Percentiles rank a stretch among this genome's conserved stretches.
phyloP scores from a whole-genome alignment of 441 rosid species.

The Bruguiera hainesii region DNA sequence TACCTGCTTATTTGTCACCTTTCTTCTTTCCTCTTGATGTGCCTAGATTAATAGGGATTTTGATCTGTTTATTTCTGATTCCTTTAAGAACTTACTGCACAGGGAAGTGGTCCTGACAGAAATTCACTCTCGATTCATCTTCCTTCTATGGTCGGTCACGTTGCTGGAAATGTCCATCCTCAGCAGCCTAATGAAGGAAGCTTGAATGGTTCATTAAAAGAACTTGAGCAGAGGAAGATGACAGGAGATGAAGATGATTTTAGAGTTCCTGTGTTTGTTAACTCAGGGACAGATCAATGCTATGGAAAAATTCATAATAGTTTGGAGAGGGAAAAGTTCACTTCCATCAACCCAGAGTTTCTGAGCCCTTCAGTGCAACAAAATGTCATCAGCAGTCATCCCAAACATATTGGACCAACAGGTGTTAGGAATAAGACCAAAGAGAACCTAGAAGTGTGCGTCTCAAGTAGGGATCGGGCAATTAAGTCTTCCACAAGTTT shows the following conservation, averaged over 20 bases:
- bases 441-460: conserved; percentile 26
- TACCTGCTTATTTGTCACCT: conserved; percentile 3
- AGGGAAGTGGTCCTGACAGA: conserved; percentile 49
- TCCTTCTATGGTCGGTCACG: conserved; percentile 28
- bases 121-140: conserved; percentile 27
- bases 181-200: conserved; percentile 32
- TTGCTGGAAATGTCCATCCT: conserved; percentile 36
- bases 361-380: conserved; percentile 19
- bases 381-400: conserved; percentile 18
- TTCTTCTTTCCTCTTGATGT: not conserved
- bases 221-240: conserved; percentile 41
- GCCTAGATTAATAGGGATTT: not conserved
- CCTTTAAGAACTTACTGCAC: conserved; percentile 19
- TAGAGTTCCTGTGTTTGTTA: conserved; percentile 61
- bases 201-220: conserved; percentile 31
- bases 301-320: conserved; percentile 30
- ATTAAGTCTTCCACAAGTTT: conserved; percentile 21
- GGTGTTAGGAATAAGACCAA: conserved; percentile 24
- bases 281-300: conserved; percentile 34
- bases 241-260: conserved; percentile 68
- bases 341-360: conserved; percentile 19
- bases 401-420: conserved; percentile 20
- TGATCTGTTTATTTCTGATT: conserved; percentile 9
- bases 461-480: conserved; percentile 22
- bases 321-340: conserved; percentile 25